Base-by-base conservation (phyloP, 2,329 filamentous ascomycete species). In the Penicillium sp. region DNA sequence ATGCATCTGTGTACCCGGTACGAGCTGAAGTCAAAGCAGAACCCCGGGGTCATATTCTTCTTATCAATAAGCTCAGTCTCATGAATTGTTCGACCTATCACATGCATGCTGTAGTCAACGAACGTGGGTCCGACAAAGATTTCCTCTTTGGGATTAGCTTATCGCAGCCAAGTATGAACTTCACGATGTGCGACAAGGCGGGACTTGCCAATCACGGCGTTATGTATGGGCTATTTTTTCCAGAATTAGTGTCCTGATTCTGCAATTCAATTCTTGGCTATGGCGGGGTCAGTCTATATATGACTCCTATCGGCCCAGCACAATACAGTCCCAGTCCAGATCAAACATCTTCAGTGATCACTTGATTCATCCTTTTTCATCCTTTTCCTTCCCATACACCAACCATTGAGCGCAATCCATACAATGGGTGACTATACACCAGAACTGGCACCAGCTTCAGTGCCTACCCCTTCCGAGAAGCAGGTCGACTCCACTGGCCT, bases 71-170 rank as follows among this genome's bases (percentile, higher is more conserved):
- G 23, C 21, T 49, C 38, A 13, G 31, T 50, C 21, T 21, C 9
- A 15, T 18, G n/a, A 12, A 21, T 15, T 23, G 4, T 40, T 18
- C 21, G 21, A 3, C 51, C 51, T 42, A 54, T 54, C 51, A 48
- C 6, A 31, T 54, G 8, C 3, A 38, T 9, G 18, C 5, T 21
- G 13, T 3, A 13, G 23, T 23, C 38, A 16, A n/a, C 4, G 6
- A 42, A 23, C 18, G 57, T 63, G 63, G 61, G 60, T 61, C 63
- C 61, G 61, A 65, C 61, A 63, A 64, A 63, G 35, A 58, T 60
- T 63, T 61, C 63, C 63, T 52, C 51, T 63, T 65, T 34, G 35
- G 57, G 63, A 23, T 21, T 63, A 60, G 61, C 38, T 34, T 50
- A 32, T 34, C 34, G 23, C 15, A 13, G 16, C 8, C 25, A 50